Base-by-base conservation (phyloP, 768 basidiomycete genomes). In the Amanita muscaria region DNA sequence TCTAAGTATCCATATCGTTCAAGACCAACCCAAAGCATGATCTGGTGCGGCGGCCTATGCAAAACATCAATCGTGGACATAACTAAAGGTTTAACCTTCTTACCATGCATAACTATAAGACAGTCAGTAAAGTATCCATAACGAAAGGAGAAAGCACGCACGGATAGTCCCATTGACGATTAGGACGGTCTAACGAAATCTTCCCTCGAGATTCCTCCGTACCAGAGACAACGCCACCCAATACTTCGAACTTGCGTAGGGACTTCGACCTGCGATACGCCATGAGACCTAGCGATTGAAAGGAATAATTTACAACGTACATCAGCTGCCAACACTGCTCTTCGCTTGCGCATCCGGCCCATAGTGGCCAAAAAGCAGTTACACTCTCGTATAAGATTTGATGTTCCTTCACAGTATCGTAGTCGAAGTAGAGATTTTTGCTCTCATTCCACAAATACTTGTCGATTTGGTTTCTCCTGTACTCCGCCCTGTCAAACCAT, bases 131-230 rank as follows among this genome's bases (percentile, higher is more conserved):
- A 41, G 15, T 15, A 15, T n/a, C 27, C 32, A 23, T 14, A 23
- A 32, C 23, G 21, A 41, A 37, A 33, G 47, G 41, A 39, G 42
- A 51, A 40, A 44, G 1, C 27, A 80, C 87, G 53, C 67, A 91
- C 69, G 91, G 94, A 63, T 92, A 93, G 61, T 93, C 94, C 96
- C 94, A 99, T 59, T 99, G 94, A 51, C 94, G 88, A 66, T 97
- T 97, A 12, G 94, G 94, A 38, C 96, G 75, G 56, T 96, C 92
- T 43, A 99, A 70, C 12, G 93, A 94, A 47, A 98, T 93, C 61
- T 88, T 87, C 43, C 94, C 94, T 47, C 94, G 77, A 31, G 91
- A 96, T 61, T 91, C 88, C 55, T 99, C 96, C 1, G 94, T 98
- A 32, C 94, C 94, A 15, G 91, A 91, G 12, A 96, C 93, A 18